Base-by-base conservation (phyloP, 2,329 filamentous ascomycete species). In the Claviceps fusiformis region DNA sequence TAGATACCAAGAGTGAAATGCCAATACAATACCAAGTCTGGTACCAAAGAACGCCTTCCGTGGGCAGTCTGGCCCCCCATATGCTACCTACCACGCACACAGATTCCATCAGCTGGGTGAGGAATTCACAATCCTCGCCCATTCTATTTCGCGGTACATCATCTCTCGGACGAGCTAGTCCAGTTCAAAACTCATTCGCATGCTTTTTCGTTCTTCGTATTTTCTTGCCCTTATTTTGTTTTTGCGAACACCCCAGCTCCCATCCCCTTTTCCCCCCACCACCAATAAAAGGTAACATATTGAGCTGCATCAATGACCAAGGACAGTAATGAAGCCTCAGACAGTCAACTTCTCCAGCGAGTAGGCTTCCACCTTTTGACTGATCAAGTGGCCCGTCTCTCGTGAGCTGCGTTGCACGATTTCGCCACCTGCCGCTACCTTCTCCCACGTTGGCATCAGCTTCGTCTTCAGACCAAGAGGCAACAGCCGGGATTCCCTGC, bases 311-410 rank as follows among this genome's bases (percentile, higher is more conserved):
- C 1, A n/a, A 43, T 1, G 17, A 37, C 15, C 17, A 19, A 3
- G 9, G 24, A 11, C 45, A 44, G 29, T 10, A 24, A 45, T 55
- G 58, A 57, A 59, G 35, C 64, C 58, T 72, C 76, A 89, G 63
- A 89, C 73, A 53, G 78, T 70, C 62, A 95, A 83, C 70, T 82
- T 81, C 72, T 95, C 89, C 60, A 92, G 78, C 50, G 87, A 89
- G 72, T 96, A 95, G 61, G 85, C 82, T 55, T 86, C 87, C 58
- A 91, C 85, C 66, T 84, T 85, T 71, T 87, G 86, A 65, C 86
- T 89, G 65, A 86, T 81, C 67, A 95, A 71, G 69, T 87, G 82
- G 19, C 87, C 88, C 56, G 85, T 83, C 71, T 95, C 86, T 68
- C 89, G 77, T 62, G 73, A 75, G 62, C 77, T 89, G 61, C 88